These are phyloP conservation scores for Phyllosticta citribraziliensis DNA, from an alignment of 2,329 filamentous ascomycete genomes.

Conservation along the genomic window DNA sequence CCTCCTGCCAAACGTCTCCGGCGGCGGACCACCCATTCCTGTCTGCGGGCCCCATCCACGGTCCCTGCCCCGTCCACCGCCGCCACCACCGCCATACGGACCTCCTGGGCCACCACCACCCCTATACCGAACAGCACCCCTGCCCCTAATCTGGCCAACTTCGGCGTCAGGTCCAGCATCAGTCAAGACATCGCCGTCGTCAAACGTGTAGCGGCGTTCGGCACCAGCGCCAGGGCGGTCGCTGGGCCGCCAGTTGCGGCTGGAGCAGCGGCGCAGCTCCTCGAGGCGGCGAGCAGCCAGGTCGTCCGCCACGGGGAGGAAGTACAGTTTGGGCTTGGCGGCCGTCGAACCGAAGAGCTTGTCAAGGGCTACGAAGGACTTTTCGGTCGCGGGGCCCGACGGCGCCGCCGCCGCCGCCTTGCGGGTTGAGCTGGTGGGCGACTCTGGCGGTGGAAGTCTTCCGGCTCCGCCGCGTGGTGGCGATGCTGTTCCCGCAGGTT, in stretches of 20 bases:
- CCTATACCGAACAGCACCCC: slow-evolving; percentile 14
- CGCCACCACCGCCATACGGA: slow-evolving; percentile 12
- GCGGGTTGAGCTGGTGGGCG: not conserved
- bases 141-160: slow-evolving; percentile 10
- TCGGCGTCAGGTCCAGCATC: slow-evolving; percentile 29
- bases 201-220: slow-evolving; percentile 33
- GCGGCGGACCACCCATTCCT: slow-evolving; percentile 2
- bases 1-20: not conserved
- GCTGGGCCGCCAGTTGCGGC: slow-evolving; percentile 27
- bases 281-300: slow-evolving; percentile 57
- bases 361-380: slow-evolving; percentile 46
- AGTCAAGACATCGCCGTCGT: slow-evolving; percentile 34
- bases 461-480: not conserved
- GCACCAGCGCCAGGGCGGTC: not conserved
- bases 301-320: slow-evolving; percentile 53
- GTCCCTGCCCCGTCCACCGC: slow-evolving; percentile 11
- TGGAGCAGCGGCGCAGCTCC: slow-evolving; percentile 40
- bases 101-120: slow-evolving; percentile 11
- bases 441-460: slow-evolving; percentile 2
- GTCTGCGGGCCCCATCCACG: slow-evolving; percentile 7
- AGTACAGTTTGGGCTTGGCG: slow-evolving; percentile 57
- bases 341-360: slow-evolving; percentile 50
- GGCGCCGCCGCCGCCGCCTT: not conserved
- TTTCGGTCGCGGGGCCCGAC: slow-evolving; percentile 15
- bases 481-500: slow-evolving; percentile 6